Evolutionary conservation across 139 green algal genomes (phyloP), one percentile per base, ranked within the genome.

Genomic region (Microglena sp.): DNA sequence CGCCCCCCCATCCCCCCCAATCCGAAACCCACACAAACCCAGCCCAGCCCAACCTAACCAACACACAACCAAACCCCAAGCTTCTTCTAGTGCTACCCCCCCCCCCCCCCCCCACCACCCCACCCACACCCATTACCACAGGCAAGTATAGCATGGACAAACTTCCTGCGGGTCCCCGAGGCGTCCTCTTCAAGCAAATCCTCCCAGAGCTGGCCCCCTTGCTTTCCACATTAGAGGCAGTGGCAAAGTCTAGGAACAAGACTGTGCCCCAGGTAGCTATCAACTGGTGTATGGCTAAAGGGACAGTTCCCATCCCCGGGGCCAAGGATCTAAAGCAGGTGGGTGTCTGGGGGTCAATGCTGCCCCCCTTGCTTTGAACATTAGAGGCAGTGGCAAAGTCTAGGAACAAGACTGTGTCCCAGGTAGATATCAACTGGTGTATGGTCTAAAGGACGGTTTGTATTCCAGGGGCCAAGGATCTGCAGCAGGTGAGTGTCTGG

Each of bases 271-370:
- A 96, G 86, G 87, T 98, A 26, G 91, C 91, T 1, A 84, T 98
- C 65, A 95, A 96, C 79, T 98, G 93, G 93, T 95, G 87, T 75
- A 90, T 97, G 2, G 83, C 69, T 45, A 91, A 97, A 71, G 92
- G 88, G n/a, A 86, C 89, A 2, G 70, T 97, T 4, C 92, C 92
- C 21, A 98, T 98, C 26, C 91, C 91, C 1, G 93, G 93, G 0
- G 93, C 89, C 28, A 94, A 92, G 68, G 85, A 82, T 57, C 34
- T 96, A 27, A 4, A 24, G 26, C 88, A 97, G 71, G 82, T 64
- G 24, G 29, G 26, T n/a, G n/a, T n/a, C n/a, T n/a, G n/a, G n/a
- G n/a, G n/a, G n/a, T n/a, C n/a, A 18, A 5, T 33, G 53, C 21
- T 60, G 21, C 53, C 7, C 31, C 15, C 6, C 53, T 60, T 8